phyloP scores from a whole-genome alignment of 164 flowering plant genomes.

The Tetracentron sinense region DNA sequence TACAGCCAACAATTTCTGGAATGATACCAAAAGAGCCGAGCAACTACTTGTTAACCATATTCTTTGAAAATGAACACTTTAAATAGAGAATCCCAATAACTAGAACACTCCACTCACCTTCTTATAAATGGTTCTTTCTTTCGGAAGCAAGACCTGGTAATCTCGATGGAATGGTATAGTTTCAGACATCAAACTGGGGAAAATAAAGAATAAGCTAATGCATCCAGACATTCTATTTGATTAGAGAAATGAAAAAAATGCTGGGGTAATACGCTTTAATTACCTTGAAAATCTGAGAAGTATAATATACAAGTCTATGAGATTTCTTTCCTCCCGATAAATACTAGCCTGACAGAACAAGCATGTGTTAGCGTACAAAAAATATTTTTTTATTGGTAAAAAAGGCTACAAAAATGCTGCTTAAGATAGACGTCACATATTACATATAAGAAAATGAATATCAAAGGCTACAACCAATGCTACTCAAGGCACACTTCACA shows the following conservation, averaged over 20 bases:
- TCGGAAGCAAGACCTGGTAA: slow-evolving; percentile 54
- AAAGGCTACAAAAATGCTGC: no score
- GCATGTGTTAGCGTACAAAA: background rate
- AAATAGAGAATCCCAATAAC: background rate
- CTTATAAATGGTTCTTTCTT: slow-evolving; percentile 40
- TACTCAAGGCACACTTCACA: no score
- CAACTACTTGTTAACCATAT: background rate
- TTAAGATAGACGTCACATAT: no score
- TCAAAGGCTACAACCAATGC: no score
- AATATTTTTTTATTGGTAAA: no score
- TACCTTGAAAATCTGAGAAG: slow-evolving; percentile 95
- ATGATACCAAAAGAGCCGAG: slow-evolving; percentile 8
- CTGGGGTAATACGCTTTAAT: background rate
- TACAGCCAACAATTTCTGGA: slow-evolving; percentile 61
- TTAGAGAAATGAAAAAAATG: background rate
- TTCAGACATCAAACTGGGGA: slow-evolving; percentile 79
- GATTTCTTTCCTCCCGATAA: slow-evolving; percentile 75
- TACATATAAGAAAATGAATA: no score
- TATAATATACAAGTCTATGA: slow-evolving; percentile 80
- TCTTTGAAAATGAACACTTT: background rate
- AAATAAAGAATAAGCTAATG: slow-evolving; percentile 13
- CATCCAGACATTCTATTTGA: background rate
- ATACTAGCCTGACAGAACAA: slow-evolving; percentile 62
- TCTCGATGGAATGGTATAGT: slow-evolving; percentile 94
- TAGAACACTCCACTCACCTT: slow-evolving; percentile 41